Evolutionary conservation across 2,329 filamentous ascomycete genomes (phyloP).

Genomic region (Pestalotiopsis sp.): DNA sequence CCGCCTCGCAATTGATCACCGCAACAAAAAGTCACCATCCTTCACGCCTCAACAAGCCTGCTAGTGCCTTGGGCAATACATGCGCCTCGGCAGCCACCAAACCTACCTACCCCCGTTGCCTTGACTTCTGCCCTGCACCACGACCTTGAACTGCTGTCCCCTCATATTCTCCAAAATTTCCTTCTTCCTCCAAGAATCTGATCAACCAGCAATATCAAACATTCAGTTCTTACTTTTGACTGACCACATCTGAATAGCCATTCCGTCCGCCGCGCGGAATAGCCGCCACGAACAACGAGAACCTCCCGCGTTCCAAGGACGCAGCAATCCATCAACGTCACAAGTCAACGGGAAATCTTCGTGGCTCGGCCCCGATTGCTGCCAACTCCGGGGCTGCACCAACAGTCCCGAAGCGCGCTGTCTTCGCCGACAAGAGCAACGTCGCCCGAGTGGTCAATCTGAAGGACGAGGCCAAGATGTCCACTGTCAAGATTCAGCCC

Average conservation of each 20-base stretch:
- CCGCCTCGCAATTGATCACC: not conserved
- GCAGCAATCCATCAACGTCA: constrained; percentile 71
- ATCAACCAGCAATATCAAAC: not conserved
- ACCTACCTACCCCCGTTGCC: not conserved
- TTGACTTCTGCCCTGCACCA: not conserved
- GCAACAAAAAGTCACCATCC: not conserved
- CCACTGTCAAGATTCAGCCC: constrained; percentile 21
- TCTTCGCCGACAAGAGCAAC: constrained; percentile 83
- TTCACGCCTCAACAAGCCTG: not conserved
- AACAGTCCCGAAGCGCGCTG: constrained; percentile 71
- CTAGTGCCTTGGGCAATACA: not conserved
- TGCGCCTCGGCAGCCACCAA: not conserved
- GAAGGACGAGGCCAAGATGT: constrained; percentile 29
- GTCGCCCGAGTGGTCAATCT: constrained; percentile 34
- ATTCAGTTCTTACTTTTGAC: not conserved
- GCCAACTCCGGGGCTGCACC: constrained; percentile 54
- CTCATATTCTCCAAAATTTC: not conserved
- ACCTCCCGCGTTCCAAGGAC: constrained; percentile 59
- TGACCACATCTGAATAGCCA: constrained; percentile 53
- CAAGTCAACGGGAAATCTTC: constrained; percentile 73
- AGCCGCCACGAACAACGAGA: constrained; percentile 70
- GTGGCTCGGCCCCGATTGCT: constrained; percentile 41
- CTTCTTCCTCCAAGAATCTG: not conserved
- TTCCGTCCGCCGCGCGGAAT: constrained; percentile 64
- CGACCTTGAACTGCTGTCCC: not conserved